These are phyloP conservation scores for Populus deltoides DNA, from an alignment of 345 rosid species.

Conservation along the genomic window DNA sequence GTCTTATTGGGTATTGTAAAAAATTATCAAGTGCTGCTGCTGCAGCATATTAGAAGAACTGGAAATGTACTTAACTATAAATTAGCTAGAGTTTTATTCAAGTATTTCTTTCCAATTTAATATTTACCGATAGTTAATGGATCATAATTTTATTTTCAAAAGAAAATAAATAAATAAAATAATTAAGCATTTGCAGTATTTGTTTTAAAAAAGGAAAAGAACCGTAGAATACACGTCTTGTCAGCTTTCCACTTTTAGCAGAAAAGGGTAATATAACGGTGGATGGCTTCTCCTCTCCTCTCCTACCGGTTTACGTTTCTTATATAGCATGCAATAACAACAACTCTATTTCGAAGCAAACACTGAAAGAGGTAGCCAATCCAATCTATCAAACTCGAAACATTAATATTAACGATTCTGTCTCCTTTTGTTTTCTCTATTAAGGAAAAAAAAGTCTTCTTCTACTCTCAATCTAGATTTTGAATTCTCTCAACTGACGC, in stretches of 20 bases:
- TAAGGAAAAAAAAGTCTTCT: neutral
- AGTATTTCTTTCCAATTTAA: too few species aligned
- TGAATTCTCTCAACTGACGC: neutral
- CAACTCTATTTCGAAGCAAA: neutral
- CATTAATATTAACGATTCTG: neutral
- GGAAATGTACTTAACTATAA: too few species aligned
- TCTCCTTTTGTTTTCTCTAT: neutral
- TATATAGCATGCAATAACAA: constrained; percentile 5
- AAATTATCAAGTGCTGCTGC: too few species aligned
- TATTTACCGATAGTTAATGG: too few species aligned
- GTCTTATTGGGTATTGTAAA: too few species aligned
- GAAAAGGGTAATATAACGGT: constrained; percentile 13
- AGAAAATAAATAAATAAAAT: too few species aligned
- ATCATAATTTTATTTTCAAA: too few species aligned
- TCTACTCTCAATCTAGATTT: neutral
- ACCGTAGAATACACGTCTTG: constrained; percentile 30
- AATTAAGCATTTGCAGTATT: too few species aligned
- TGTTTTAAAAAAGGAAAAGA: neutral
- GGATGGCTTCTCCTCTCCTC: neutral
- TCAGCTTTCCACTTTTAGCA: constrained; percentile 13
- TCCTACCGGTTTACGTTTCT: constrained; percentile 21
- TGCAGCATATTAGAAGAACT: too few species aligned
- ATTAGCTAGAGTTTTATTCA: too few species aligned
- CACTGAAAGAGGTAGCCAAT: neutral
- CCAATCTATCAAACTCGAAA: neutral